Evolutionary conservation across 176 grass and related monocot genomes (phyloP).

Genomic region (Coix lacrymajobi): DNA sequence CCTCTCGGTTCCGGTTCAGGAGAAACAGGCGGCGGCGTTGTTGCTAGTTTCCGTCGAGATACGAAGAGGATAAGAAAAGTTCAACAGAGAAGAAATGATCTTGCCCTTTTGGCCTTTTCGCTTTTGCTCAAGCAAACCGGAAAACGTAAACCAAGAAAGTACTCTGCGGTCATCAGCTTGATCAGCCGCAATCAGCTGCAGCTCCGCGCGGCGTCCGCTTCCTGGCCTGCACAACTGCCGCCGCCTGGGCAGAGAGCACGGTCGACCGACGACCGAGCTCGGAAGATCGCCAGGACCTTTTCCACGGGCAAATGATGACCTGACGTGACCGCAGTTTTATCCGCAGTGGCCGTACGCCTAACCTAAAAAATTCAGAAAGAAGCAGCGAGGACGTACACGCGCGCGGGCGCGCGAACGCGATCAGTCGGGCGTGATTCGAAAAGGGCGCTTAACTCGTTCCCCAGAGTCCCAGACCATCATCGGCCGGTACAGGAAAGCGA

Average conservation of each 20-base stretch:
- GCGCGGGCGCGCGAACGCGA: neutral
- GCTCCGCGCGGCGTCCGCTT: neutral
- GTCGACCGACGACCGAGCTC: neutral
- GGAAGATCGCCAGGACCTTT: neutral
- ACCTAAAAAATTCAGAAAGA: neutral
- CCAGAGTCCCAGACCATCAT: neutral
- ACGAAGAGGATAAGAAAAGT: neutral
- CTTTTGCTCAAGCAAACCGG: neutral
- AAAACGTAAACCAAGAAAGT: neutral
- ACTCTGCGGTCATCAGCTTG: neutral
- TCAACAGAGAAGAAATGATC: neutral
- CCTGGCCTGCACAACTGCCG: neutral
- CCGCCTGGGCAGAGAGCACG: neutral
- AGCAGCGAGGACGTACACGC: neutral
- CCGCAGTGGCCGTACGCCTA: constrained; percentile 22
- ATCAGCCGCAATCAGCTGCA: neutral
- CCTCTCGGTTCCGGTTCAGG: neutral
- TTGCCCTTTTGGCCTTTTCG: no score
- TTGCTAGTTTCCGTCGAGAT: neutral
- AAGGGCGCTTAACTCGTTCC: neutral
- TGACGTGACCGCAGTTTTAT: neutral
- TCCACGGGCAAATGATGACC: constrained; percentile 20
- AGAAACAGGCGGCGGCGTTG: neutral
- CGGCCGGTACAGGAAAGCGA: neutral
- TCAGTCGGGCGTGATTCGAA: neutral